These are phyloP conservation scores for Camellia sinensis DNA, from an alignment of 148 eudicot genomes.

Conservation along the genomic window DNA sequence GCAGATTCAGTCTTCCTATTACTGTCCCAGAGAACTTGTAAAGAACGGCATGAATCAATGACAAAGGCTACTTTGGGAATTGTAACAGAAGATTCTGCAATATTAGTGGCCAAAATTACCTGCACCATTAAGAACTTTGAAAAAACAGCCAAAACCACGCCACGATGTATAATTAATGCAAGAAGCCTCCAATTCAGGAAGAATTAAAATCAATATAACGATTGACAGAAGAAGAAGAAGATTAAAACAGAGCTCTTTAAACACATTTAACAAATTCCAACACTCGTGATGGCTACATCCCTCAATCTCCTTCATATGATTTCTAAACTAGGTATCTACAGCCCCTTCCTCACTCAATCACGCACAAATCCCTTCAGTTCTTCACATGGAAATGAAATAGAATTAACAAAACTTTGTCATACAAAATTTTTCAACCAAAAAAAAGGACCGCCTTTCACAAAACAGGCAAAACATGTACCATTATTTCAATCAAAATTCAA, in stretches of 20 bases:
- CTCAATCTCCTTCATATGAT: background rate
- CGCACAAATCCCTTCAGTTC: background rate
- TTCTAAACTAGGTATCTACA: background rate
- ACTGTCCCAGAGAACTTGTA: constrained; percentile 85
- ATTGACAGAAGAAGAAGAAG: background rate
- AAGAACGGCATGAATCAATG: constrained; percentile 87
- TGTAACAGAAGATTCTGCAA: constrained; percentile 97
- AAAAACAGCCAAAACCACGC: constrained; percentile 19
- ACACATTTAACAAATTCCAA: background rate
- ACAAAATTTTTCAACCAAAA: background rate
- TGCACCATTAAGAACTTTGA: constrained; percentile 29
- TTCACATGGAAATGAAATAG: background rate
- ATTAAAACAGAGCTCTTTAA: background rate
- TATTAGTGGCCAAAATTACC: constrained; percentile 97
- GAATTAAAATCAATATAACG: background rate
- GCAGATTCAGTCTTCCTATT: constrained; percentile 61
- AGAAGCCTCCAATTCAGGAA: background rate
- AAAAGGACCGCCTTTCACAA: background rate
- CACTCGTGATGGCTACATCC: background rate
- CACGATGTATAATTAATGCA: background rate
- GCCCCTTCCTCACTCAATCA: constrained; percentile 8
- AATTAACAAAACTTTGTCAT: background rate
- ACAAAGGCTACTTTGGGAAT: constrained; percentile 94
- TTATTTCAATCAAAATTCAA: background rate
- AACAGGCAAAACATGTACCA: background rate